Evolutionary conservation across 2,329 filamentous ascomycete genomes (phyloP), one percentile per base, ranked within the genome.

Genomic region (Penicillium expansum): DNA sequence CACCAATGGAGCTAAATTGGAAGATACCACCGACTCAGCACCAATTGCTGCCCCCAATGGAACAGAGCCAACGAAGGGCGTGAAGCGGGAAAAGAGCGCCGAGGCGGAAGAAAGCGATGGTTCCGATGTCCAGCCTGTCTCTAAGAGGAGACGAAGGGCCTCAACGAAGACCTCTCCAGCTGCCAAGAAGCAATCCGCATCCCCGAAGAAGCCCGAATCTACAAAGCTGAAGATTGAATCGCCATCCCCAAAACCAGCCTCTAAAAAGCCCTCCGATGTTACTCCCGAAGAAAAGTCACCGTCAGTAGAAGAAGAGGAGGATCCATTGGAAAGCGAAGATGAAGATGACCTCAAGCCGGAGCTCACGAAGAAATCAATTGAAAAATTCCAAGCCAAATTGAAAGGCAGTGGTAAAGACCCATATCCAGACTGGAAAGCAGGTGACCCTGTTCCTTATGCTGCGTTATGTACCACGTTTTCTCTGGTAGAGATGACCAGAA

Each of bases 391-490:
- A 71, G 85, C 85, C 9, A 89, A 87, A 47, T 77, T 96, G 57
- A 86, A 86, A 69, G 79, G 83, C 18, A 84, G 82, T 50, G 80
- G 76, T 38, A 89, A 91, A 63, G 89, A 96, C 67, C 86, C 89
- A n/a, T 97, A 93, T 74, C 92, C 92, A 0, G 93, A 99, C 74
- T 99, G 94, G 94, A 89, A 91, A 71, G 79, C 89, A 45, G 92
- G 92, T 45, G 84, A 89, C 47, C 91, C 93, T 11, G 92, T 97
- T 1, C 94, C 94, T 0, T 99, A 97, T 68, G 93, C 92, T 27
- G 94, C 94, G 13, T 82, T 99, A 8, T 97, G 94, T 75, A 91
- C 86, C 11, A 97, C 94, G 0, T 97, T 97, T 68, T 97, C 92
- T 1, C 85, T 96, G 33, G 87, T 97, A 52, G 94, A 99, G 76